Percentiles rank a stretch among this genome's conserved stretches.
phyloP scores from a whole-genome alignment of 768 basidiomycete species.

The Tulasnella sp. region DNA sequence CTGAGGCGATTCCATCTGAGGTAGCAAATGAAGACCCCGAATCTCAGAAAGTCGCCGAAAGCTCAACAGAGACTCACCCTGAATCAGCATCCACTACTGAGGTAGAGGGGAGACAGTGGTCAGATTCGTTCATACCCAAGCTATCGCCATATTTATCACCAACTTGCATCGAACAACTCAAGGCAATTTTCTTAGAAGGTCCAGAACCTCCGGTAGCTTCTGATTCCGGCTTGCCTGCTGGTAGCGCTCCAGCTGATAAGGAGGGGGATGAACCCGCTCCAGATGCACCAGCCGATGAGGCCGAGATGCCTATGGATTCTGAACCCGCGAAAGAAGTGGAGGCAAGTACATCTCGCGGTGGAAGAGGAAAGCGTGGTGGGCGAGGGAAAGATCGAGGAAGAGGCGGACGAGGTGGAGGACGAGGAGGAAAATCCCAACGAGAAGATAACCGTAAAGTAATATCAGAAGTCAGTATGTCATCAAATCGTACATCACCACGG shows the following conservation, averaged over 20 bases:
- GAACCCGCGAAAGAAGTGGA: slow-evolving; percentile 14
- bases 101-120: slow-evolving; percentile 42
- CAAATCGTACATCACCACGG: not conserved
- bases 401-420: slow-evolving; percentile 34
- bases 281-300: slow-evolving; percentile 8
- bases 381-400: slow-evolving; percentile 26
- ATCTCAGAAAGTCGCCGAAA: not conserved
- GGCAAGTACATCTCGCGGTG: not conserved
- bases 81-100: slow-evolving; percentile 2
- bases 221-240: slow-evolving; percentile 62
- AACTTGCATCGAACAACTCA: slow-evolving; percentile 46
- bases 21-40: slow-evolving; percentile 18
- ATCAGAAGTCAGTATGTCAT: slow-evolving; percentile 50
- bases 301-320: slow-evolving; percentile 8
- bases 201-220: slow-evolving; percentile 59
- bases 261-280: slow-evolving; percentile 15
- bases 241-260: slow-evolving; percentile 28
- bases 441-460: slow-evolving; percentile 64
- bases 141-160: slow-evolving; percentile 54
- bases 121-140: slow-evolving; percentile 40
- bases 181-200: slow-evolving; percentile 67
- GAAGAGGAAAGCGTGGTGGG: slow-evolving; percentile 7
- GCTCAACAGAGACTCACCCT: not conserved
- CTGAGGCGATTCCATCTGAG: slow-evolving; percentile 22
- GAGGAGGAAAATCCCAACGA: slow-evolving; percentile 28